These are phyloP conservation scores for Lizonia empirigonia DNA, from an alignment of 2,329 filamentous ascomycete genomes.

Conservation along the genomic window DNA sequence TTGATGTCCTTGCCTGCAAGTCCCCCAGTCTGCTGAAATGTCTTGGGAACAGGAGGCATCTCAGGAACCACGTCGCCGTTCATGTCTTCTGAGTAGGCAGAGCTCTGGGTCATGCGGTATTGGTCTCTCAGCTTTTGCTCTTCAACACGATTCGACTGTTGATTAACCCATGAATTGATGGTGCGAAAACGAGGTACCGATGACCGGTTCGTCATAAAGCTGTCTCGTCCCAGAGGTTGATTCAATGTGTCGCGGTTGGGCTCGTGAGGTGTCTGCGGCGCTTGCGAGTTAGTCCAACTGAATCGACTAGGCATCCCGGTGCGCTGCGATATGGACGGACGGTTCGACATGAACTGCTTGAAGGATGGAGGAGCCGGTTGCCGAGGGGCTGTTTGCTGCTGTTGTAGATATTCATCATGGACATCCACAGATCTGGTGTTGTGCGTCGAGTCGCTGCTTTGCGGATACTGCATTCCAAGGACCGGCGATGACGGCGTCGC, in stretches of 20 bases:
- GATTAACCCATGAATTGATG: conserved; percentile 50
- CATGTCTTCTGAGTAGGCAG: conserved; percentile 30
- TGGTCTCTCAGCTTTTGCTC: conserved; percentile 44
- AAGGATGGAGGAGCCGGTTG: conserved; percentile 45
- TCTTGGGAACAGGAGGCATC: conserved; percentile 38
- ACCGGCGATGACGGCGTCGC: conserved; percentile 40
- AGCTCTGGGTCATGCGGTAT: conserved; percentile 39
- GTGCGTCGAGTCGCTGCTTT: conserved; percentile 38
- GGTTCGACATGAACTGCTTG: conserved; percentile 47
- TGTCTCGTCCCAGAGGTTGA: conserved; percentile 37
- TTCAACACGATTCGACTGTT: conserved; percentile 47
- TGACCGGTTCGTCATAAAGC: conserved; percentile 45
- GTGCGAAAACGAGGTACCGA: conserved; percentile 49
- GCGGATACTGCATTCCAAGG: conserved; percentile 34
- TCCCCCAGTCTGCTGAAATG: conserved; percentile 22
- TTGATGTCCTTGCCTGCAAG: conserved; percentile 41
- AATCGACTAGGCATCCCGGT: conserved; percentile 42
- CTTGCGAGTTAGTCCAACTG: conserved; percentile 50
- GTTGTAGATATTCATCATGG: conserved; percentile 26
- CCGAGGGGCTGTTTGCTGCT: conserved; percentile 24
- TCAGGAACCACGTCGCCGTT: conserved; percentile 38
- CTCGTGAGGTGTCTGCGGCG: conserved; percentile 48
- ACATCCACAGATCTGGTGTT: conserved; percentile 40
- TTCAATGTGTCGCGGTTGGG: conserved; percentile 34
- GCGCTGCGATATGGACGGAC: conserved; percentile 40